These are phyloP conservation scores for Amanita rubescens DNA, from an alignment of 768 basidiomycete genomes.

Conservation along the genomic window DNA sequence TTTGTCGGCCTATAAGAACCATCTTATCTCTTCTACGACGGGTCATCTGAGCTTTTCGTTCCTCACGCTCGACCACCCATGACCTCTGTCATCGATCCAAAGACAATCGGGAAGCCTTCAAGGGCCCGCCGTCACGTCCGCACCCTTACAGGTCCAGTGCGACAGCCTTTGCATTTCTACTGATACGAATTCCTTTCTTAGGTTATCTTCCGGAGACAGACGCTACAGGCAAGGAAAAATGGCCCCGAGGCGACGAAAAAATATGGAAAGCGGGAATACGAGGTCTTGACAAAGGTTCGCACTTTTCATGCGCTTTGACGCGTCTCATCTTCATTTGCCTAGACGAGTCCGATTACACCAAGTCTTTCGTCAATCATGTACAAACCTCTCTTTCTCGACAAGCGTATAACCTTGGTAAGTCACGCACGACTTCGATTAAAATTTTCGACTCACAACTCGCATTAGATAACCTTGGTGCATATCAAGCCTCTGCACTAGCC, in stretches of 20 bases:
- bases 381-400: slow-evolving; percentile 89
- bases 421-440: background rate
- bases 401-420: slow-evolving; percentile 72
- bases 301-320: background rate
- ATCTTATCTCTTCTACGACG: slow-evolving; percentile 1
- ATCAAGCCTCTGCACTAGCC: slow-evolving; percentile 86
- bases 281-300: slow-evolving; percentile 47
- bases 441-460: slow-evolving; percentile 1
- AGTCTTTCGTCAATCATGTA: slow-evolving; percentile 74
- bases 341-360: slow-evolving; percentile 61
- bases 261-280: slow-evolving; percentile 63
- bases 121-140: slow-evolving; percentile 61
- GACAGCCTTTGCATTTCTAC: background rate
- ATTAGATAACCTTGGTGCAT: slow-evolving; percentile 72
- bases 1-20: background rate
- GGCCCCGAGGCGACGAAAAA: slow-evolving; percentile 76
- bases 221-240: slow-evolving; percentile 71
- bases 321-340: slow-evolving; percentile 3
- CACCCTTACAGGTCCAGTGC: slow-evolving; percentile 47
- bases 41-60: background rate
- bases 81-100: slow-evolving; percentile 61
- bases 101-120: slow-evolving; percentile 55
- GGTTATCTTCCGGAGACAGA: slow-evolving; percentile 78
- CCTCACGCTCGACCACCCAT: slow-evolving; percentile 26
- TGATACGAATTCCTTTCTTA: slow-evolving; percentile 20